phyloP scores from a whole-genome alignment of 306 rosid species.

The Begonia masoniana region DNA sequence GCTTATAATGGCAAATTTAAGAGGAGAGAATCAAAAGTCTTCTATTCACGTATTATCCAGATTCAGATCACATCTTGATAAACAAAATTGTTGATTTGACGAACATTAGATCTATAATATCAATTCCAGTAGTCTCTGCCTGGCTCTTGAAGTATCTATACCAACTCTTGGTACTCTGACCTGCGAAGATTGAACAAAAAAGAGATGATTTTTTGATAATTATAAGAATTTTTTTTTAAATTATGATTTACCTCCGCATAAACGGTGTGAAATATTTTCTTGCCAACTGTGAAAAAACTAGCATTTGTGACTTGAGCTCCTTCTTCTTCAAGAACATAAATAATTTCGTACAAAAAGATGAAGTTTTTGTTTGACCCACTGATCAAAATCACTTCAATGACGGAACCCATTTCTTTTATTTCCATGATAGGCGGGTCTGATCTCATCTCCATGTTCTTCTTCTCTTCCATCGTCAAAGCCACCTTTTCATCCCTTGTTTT shows the following conservation, averaged over 20 bases:
- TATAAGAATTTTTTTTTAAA: neutral
- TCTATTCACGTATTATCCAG: no score
- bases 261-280: constrained; percentile 34
- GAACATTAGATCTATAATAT: neutral
- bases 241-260: constrained; percentile 45
- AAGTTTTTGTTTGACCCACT: constrained; percentile 34
- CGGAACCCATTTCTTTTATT: constrained; percentile 32
- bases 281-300: constrained; percentile 23
- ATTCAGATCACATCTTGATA: no score
- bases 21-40: no score
- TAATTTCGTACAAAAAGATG: constrained; percentile 34
- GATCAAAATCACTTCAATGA: constrained; percentile 41
- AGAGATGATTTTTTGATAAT: no score
- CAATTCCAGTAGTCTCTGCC: constrained; percentile 35
- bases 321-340: constrained; percentile 48
- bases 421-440: constrained; percentile 31
- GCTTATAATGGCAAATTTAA: no score
- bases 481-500: constrained; percentile 17
- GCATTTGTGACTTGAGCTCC: constrained; percentile 56
- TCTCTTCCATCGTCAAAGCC: constrained; percentile 7
- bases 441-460: neutral
- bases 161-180: constrained; percentile 56
- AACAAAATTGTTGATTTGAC: no score
- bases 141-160: constrained; percentile 42
- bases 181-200: constrained; percentile 13